A percentile compares a stretch with the other conserved stretches of the same genome.
phyloP scores from a whole-genome alignment of 2,329 filamentous ascomycete genomes.

The Pyrenophora seminiperda region DNA sequence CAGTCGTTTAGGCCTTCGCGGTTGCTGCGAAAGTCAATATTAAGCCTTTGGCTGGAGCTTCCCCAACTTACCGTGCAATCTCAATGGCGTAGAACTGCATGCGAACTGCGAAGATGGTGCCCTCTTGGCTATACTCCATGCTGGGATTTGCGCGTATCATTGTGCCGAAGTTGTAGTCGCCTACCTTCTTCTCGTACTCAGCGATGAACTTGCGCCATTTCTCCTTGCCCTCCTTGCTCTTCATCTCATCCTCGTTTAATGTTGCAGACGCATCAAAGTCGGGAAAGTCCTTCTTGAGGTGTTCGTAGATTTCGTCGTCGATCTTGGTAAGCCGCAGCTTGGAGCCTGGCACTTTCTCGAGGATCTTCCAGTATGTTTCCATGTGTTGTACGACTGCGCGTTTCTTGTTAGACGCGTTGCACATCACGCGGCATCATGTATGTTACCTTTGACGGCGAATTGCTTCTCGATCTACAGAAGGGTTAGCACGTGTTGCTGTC shows the following conservation, averaged over 20 bases:
- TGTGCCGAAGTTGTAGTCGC: slow-evolving; percentile 97
- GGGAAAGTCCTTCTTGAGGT: slow-evolving; percentile 86
- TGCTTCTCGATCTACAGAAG: slow-evolving; percentile 88
- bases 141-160: slow-evolving; percentile 81
- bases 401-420: slow-evolving; percentile 17
- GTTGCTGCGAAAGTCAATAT: slow-evolving; percentile 62
- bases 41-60: background rate
- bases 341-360: slow-evolving; percentile 89
- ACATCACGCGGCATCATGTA: background rate
- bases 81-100: slow-evolving; percentile 87
- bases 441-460: slow-evolving; percentile 89
- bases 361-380: slow-evolving; percentile 94
- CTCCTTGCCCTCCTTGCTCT: slow-evolving; percentile 94
- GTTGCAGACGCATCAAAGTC: slow-evolving; percentile 84
- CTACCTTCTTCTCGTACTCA: slow-evolving; percentile 90
- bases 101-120: slow-evolving; percentile 84
- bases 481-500: slow-evolving; percentile 25
- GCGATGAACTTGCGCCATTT: slow-evolving; percentile 94
- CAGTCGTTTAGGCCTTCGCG: slow-evolving; percentile 91
- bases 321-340: slow-evolving; percentile 87
- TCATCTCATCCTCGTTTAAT: slow-evolving; percentile 93
- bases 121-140: slow-evolving; percentile 83
- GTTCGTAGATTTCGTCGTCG: slow-evolving; percentile 91
- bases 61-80: slow-evolving; percentile 64
- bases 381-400: slow-evolving; percentile 83